Evolutionary conservation across 805 yeast genomes (phyloP).

Genomic region (Lipomyces yamanashiensis): DNA sequence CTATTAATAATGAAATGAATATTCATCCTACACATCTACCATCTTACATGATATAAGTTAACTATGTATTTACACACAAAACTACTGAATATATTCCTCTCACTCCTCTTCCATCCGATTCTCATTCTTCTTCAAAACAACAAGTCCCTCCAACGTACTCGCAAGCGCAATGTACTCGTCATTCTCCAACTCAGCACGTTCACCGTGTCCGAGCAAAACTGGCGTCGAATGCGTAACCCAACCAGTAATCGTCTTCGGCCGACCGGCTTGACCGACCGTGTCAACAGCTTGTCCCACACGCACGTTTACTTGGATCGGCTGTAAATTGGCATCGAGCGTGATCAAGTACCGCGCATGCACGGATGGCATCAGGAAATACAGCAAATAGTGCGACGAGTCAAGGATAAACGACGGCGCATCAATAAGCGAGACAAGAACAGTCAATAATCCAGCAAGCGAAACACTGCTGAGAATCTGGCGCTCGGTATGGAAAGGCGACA

Average conservation of each 20-base stretch:
- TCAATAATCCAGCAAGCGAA: conserved; percentile 84
- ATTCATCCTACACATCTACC: too few relatives aligned
- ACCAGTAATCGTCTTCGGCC: conserved; percentile 97
- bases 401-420: conserved; percentile 85
- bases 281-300: conserved; percentile 99
- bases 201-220: conserved; percentile 89
- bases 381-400: conserved; percentile 70
- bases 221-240: conserved; percentile 99
- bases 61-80: neutral
- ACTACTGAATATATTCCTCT: neutral
- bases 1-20: too few relatives aligned
- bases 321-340: conserved; percentile 87
- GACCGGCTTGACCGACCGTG: conserved; percentile 98
- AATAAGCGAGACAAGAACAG: conserved; percentile 79
- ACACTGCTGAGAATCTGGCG: conserved; percentile 85
- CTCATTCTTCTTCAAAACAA: conserved; percentile 79
- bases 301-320: conserved; percentile 92
- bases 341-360: conserved; percentile 90
- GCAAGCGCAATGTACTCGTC: conserved; percentile 88
- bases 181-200: conserved; percentile 94
- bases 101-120: conserved; percentile 27
- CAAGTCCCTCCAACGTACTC: conserved; percentile 87
- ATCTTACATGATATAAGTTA: too few relatives aligned
- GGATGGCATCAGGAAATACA: conserved; percentile 85
- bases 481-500: conserved; percentile 88